Evolutionary conservation across 2,329 filamentous ascomycete genomes (phyloP).

Genomic region (Phyllosticta capitalensis): DNA sequence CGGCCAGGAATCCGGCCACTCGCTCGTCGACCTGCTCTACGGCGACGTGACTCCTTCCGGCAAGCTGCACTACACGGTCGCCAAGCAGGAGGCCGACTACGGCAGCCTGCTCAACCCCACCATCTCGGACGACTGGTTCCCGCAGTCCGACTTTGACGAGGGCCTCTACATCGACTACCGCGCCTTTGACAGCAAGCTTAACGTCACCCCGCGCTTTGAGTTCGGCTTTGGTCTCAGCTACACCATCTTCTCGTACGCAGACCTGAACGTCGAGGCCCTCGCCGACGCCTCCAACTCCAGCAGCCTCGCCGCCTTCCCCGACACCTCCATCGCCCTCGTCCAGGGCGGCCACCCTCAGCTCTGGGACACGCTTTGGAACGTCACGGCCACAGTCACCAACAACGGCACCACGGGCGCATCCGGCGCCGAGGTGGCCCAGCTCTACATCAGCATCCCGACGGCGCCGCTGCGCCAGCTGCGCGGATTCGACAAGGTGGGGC

Average conservation of each 20-base stretch:
- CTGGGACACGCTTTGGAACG: constrained; percentile 8
- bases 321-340: neutral
- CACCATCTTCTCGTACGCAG: constrained; percentile 51
- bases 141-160: constrained; percentile 34
- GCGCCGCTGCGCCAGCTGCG: constrained; percentile 11
- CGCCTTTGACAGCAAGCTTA: constrained; percentile 44
- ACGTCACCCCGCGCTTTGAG: constrained; percentile 54
- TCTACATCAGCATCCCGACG: constrained; percentile 25
- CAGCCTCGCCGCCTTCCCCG: neutral
- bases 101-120: constrained; percentile 37
- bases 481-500: constrained; percentile 13
- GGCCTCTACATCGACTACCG: constrained; percentile 39
- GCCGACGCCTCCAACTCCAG: constrained; percentile 6
- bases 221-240: constrained; percentile 62
- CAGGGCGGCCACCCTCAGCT: constrained; percentile 11
- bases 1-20: constrained; percentile 22
- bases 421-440: constrained; percentile 13
- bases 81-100: constrained; percentile 64
- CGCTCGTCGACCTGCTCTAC: constrained; percentile 19
- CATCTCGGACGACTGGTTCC: constrained; percentile 16
- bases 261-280: constrained; percentile 38
- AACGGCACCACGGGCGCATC: constrained; percentile 7
- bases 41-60: constrained; percentile 58
- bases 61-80: constrained; percentile 82
- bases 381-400: constrained; percentile 13